Conservation (phyloP, 176 grass and related monocot species). For the Oryza punctata region DNA sequence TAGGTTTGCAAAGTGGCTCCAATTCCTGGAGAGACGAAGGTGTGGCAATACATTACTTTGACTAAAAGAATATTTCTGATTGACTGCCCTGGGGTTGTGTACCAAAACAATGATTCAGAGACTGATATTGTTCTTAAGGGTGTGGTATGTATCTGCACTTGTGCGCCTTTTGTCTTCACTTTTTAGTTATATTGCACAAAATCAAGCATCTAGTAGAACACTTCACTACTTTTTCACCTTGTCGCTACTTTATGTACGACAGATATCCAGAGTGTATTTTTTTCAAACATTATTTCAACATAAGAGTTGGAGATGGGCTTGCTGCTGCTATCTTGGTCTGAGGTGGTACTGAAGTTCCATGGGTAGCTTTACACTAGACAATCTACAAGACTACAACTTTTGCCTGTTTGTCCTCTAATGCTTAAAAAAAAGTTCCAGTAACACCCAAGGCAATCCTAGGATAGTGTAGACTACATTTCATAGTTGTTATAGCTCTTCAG, state of each 20-base stretch:
- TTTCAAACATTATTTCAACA: background rate
- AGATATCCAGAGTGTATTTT: background rate
- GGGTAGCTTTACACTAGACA: background rate
- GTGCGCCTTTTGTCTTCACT: background rate
- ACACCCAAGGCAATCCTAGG: background rate
- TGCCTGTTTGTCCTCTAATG: background rate
- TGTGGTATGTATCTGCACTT: constrained; percentile 67
- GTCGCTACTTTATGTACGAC: background rate
- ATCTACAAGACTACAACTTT: no score
- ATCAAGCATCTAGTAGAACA: constrained; percentile 9
- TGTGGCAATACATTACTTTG: constrained; percentile 98
- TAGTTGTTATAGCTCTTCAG: background rate
- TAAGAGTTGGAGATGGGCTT: background rate
- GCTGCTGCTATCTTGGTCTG: background rate
- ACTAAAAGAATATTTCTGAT: constrained; percentile 97
- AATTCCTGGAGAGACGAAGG: constrained; percentile 95
- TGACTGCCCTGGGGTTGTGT: constrained; percentile 95
- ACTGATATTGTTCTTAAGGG: constrained; percentile 99
- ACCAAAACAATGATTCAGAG: constrained; percentile 95
- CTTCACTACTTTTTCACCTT: background rate
- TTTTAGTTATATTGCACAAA: background rate
- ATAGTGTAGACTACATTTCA: background rate
- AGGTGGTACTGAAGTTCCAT: background rate
- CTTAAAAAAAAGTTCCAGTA: background rate
- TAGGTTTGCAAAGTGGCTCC: constrained; percentile 98